phyloP scores from a whole-genome alignment of 2,329 filamentous ascomycete genomes.

The Sclerotiophoma versabilis region DNA sequence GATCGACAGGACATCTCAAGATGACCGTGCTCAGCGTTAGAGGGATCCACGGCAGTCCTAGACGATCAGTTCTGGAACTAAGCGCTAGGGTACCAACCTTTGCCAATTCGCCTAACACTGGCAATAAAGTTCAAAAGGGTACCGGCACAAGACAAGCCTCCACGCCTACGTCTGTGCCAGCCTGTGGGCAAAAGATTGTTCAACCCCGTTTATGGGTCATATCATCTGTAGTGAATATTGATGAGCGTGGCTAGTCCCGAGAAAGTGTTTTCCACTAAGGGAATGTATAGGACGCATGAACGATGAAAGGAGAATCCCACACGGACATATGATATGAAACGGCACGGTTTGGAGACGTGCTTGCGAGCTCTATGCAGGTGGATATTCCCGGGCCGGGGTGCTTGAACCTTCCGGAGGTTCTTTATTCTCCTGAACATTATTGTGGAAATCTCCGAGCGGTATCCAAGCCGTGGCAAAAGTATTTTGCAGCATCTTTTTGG shows the following conservation, averaged over 20 bases:
- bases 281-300: neutral
- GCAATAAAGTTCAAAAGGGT: constrained; percentile 23
- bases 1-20: constrained; percentile 16
- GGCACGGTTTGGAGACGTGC: neutral
- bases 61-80: constrained; percentile 26
- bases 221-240: constrained; percentile 10
- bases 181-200: constrained; percentile 14
- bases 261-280: neutral
- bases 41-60: constrained; percentile 25
- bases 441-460: constrained; percentile 16
- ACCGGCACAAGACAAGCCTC: constrained; percentile 11
- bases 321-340: constrained; percentile 10
- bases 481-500: constrained; percentile 7
- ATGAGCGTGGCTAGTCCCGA: constrained; percentile 3
- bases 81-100: constrained; percentile 21
- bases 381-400: constrained; percentile 4
- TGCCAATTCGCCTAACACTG: constrained; percentile 12
- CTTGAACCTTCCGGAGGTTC: neutral
- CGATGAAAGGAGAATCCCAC: neutral
- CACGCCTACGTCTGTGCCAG: constrained; percentile 14
- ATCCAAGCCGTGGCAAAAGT: constrained; percentile 1
- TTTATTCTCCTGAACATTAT: constrained; percentile 16
- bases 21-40: constrained; percentile 18
- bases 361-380: constrained; percentile 10
- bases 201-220: constrained; percentile 24